Evolutionary conservation across 495 filamentous ascomycete species (phyloP).

Genomic region (Penicillium cataractarum): DNA sequence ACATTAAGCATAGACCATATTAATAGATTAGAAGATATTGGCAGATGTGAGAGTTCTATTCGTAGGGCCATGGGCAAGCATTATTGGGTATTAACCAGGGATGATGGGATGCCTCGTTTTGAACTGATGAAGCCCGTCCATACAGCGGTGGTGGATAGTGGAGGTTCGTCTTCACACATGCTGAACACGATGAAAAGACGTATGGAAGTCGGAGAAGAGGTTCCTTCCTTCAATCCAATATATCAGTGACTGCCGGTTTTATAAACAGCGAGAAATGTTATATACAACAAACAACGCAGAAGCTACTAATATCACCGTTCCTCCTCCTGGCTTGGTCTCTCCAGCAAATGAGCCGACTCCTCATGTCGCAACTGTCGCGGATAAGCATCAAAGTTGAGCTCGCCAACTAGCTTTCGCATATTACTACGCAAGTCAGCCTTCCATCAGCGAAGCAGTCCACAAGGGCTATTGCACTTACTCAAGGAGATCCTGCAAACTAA

Average conservation of each 20-base stretch:
- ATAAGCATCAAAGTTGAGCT: conserved; percentile 71
- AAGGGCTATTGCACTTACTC: conserved; percentile 30
- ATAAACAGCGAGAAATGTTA: neutral
- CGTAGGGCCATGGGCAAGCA: too few relatives aligned
- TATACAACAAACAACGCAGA: neutral
- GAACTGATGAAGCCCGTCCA: too few relatives aligned
- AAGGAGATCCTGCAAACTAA: conserved; percentile 62
- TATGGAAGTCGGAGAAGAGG: too few relatives aligned
- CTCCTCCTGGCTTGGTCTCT: neutral
- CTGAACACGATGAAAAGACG: too few relatives aligned
- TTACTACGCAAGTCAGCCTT: conserved; percentile 33
- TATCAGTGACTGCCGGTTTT: too few relatives aligned
- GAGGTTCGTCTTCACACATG: too few relatives aligned
- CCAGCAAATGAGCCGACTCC: conserved; percentile 24
- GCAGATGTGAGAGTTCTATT: too few relatives aligned
- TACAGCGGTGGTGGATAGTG: too few relatives aligned
- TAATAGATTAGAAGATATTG: neutral
- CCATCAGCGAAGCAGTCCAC: neutral
- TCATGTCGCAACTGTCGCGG: conserved; percentile 22
- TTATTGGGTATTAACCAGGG: too few relatives aligned
- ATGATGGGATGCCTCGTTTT: too few relatives aligned
- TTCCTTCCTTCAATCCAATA: neutral
- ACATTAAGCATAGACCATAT: neutral
- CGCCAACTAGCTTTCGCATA: conserved; percentile 70
- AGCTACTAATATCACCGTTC: neutral